A percentile compares a stretch with the other conserved stretches of the same genome.
Conservation (phyloP, 345 rosid species). For the Lumnitzera littorea region DNA sequence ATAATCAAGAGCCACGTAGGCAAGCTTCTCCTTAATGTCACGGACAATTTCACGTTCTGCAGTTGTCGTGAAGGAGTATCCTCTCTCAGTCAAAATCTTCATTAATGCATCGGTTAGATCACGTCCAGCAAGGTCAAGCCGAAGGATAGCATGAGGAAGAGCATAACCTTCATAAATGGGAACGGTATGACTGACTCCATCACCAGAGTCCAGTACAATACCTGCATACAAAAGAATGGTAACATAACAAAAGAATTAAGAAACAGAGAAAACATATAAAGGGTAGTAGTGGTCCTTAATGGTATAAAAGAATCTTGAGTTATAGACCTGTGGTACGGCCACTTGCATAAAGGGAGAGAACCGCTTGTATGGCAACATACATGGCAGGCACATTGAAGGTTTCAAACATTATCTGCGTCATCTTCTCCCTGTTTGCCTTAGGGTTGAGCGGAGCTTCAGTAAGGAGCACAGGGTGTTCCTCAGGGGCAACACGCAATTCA, state of each 20-base stretch:
- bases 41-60: conserved; percentile 36
- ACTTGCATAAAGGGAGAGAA: conserved; percentile 57
- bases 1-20: conserved; percentile 27
- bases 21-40: conserved; percentile 30
- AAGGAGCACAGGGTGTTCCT: conserved; percentile 54
- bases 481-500: conserved; percentile 55
- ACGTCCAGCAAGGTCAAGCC: conserved; percentile 59
- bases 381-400: conserved; percentile 52
- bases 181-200: conserved; percentile 54
- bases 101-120: conserved; percentile 54
- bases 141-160: conserved; percentile 61
- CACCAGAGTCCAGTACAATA: conserved; percentile 59
- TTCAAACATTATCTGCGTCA: conserved; percentile 60
- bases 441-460: conserved; percentile 62
- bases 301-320: neutral
- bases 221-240: conserved; percentile 17
- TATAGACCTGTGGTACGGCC: conserved; percentile 59
- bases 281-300: no score
- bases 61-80: conserved; percentile 32
- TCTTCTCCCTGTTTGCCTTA: conserved; percentile 55
- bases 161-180: conserved; percentile 65
- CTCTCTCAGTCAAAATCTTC: conserved; percentile 49
- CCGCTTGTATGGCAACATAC: conserved; percentile 59
- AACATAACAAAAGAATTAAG: neutral
- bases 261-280: no score